Evolutionary conservation across 2,329 filamentous ascomycete species (phyloP).

Genomic region (Microdochium paspali): DNA sequence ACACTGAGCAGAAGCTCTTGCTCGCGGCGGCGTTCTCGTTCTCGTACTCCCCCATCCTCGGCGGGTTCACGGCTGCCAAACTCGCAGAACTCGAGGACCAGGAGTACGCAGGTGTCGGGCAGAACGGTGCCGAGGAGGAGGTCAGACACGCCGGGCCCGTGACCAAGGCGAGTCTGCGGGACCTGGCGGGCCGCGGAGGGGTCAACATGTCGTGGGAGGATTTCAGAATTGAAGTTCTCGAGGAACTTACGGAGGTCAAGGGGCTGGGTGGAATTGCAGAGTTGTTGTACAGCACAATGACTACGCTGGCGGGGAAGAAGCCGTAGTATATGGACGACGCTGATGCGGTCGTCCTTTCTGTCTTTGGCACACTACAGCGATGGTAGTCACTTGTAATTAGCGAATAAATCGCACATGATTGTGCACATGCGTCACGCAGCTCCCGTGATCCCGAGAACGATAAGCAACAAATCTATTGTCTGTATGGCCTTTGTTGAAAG

Average conservation of each 20-base stretch:
- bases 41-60: slow-evolving; percentile 48
- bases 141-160: slow-evolving; percentile 58
- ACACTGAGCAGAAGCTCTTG: slow-evolving; percentile 15
- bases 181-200: slow-evolving; percentile 57
- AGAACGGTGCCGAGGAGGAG: slow-evolving; percentile 23
- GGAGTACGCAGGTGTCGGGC: slow-evolving; percentile 30
- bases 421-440: no score
- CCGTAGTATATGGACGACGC: not conserved
- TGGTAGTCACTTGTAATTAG: no score
- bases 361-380: no score
- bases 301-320: slow-evolving; percentile 49
- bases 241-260: slow-evolving; percentile 48
- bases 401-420: no score
- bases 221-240: slow-evolving; percentile 65
- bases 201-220: slow-evolving; percentile 61
- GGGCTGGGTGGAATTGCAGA: slow-evolving; percentile 58
- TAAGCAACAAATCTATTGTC: no score
- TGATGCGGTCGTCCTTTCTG: no score
- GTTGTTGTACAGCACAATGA: slow-evolving; percentile 76
- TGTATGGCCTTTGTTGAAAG: slow-evolving; percentile 18
- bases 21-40: slow-evolving; percentile 46
- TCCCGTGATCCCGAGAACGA: no score
- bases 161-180: slow-evolving; percentile 54
- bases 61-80: slow-evolving; percentile 43
- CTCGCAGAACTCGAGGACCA: slow-evolving; percentile 50